Evolutionary conservation across 768 basidiomycete species (phyloP).

Genomic region (Cystofilobasidium ferigula): DNA sequence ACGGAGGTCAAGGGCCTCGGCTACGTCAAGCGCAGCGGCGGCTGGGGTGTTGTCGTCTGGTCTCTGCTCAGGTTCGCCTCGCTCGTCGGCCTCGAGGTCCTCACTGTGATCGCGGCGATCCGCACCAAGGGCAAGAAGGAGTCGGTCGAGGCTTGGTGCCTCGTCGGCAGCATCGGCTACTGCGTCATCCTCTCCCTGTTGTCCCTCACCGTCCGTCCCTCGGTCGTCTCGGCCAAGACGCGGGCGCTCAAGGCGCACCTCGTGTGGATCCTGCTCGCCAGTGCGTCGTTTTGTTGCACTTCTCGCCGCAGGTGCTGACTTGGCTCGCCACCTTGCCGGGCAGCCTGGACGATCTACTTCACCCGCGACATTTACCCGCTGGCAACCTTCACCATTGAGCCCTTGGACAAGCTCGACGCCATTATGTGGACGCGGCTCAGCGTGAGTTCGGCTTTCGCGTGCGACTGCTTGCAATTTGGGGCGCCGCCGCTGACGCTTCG

Average conservation of each 20-base stretch:
- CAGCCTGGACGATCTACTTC: constrained; percentile 12
- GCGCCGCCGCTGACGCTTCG: not conserved
- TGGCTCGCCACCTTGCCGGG: not conserved
- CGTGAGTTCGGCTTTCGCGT: not conserved
- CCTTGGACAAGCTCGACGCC: constrained; percentile 10
- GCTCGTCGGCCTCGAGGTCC: constrained; percentile 5
- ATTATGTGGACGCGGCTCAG: constrained; percentile 19
- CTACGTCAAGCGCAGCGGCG: constrained; percentile 19
- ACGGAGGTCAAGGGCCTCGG: constrained; percentile 7
- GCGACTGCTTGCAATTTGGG: not conserved
- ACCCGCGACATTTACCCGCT: constrained; percentile 25
- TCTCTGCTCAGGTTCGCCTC: not conserved
- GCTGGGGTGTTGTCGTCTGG: constrained; percentile 19
- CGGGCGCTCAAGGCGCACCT: constrained; percentile 20
- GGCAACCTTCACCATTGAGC: constrained; percentile 17
- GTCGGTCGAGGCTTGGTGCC: constrained; percentile 10
- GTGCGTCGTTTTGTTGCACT: not conserved
- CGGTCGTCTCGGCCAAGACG: constrained; percentile 12
- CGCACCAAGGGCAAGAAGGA: constrained; percentile 7
- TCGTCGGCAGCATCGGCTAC: constrained; percentile 8
- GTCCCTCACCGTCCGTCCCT: constrained; percentile 15
- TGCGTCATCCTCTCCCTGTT: constrained; percentile 6
- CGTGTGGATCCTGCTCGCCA: constrained; percentile 7
- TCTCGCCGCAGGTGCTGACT: not conserved
- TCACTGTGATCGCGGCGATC: constrained; percentile 8